Percentiles rank a stretch among this genome's conserved stretches.
phyloP scores from a whole-genome alignment of 2,329 filamentous ascomycete genomes.

The Verticillium tricorpus region DNA sequence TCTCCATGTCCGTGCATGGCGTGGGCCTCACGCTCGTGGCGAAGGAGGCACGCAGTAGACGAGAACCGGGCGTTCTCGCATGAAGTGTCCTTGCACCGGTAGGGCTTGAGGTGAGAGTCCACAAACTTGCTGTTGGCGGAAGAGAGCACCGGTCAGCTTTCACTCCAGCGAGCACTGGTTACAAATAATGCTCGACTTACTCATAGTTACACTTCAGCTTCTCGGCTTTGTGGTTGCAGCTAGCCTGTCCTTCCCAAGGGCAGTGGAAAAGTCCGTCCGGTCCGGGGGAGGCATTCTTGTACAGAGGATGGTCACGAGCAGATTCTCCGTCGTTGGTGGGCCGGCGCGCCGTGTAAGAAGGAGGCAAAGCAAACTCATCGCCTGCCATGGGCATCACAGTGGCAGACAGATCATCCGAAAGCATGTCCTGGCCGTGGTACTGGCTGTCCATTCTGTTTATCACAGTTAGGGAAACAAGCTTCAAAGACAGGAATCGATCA shows the following conservation, averaged over 20 bases:
- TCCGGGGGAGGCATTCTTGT: constrained; percentile 60
- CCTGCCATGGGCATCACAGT: constrained; percentile 22
- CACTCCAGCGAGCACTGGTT: background rate
- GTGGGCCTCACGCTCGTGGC: constrained; percentile 93
- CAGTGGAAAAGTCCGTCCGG: constrained; percentile 88
- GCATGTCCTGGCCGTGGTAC: constrained; percentile 19
- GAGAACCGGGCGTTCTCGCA: constrained; percentile 89
- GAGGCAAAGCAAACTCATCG: constrained; percentile 31
- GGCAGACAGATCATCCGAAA: constrained; percentile 13
- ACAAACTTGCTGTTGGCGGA: constrained; percentile 74
- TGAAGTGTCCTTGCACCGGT: constrained; percentile 81
- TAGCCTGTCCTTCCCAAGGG: constrained; percentile 68
- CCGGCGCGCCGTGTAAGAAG: constrained; percentile 41
- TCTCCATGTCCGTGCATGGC: constrained; percentile 93
- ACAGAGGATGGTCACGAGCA: constrained; percentile 63
- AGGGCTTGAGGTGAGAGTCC: constrained; percentile 94
- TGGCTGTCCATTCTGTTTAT: constrained; percentile 32
- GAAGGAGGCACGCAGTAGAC: constrained; percentile 88
- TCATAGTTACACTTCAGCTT: constrained; percentile 99
- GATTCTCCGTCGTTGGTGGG: constrained; percentile 50
- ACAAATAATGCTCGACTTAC: constrained; percentile 52
- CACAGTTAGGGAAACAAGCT: background rate
- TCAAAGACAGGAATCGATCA: constrained; percentile 19
- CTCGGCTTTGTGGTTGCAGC: constrained; percentile 85
- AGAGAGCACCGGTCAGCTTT: constrained; percentile 15